A percentile compares a stretch with the other conserved stretches of the same genome.
Evolutionary conservation across 106 monocot species (phyloP).

Genomic region (Alisma plantagoaquatica): DNA sequence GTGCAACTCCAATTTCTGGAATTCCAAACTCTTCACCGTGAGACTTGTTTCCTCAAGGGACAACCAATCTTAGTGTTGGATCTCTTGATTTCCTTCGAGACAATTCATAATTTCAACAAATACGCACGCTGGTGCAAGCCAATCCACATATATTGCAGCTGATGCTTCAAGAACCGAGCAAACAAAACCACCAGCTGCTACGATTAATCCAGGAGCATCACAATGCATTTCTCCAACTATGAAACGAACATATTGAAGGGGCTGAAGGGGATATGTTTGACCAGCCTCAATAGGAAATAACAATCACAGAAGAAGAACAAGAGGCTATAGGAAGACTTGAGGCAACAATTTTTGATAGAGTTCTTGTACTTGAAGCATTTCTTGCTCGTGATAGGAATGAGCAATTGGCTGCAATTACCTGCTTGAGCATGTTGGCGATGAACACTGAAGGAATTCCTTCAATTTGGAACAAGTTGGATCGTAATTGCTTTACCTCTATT

Average conservation of each 20-base stretch:
- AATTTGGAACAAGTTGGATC: too few species aligned
- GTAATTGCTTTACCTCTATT: too few species aligned
- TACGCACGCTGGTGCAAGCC: slow-evolving; percentile 91
- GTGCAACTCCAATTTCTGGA: slow-evolving; percentile 28
- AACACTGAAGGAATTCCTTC: slow-evolving; percentile 69
- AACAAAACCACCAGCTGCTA: slow-evolving; percentile 83
- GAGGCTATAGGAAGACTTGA: slow-evolving; percentile 79
- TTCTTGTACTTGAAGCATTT: slow-evolving; percentile 80
- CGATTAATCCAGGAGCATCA: slow-evolving; percentile 93
- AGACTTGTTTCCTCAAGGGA: slow-evolving; percentile 86
- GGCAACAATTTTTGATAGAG: slow-evolving; percentile 88
- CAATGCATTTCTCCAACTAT: slow-evolving; percentile 85
- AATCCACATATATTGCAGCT: slow-evolving; percentile 96
- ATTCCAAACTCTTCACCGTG: slow-evolving; percentile 78
- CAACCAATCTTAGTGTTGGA: slow-evolving; percentile 50
- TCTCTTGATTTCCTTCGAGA: slow-evolving; percentile 87
- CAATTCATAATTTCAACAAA: slow-evolving; percentile 71
- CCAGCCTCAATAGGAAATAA: slow-evolving; percentile 73
- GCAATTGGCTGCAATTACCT: slow-evolving; percentile 92
- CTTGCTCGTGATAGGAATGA: slow-evolving; percentile 93
- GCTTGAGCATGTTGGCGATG: slow-evolving; percentile 80
- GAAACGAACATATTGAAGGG: slow-evolving; percentile 57
- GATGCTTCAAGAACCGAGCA: slow-evolving; percentile 93
- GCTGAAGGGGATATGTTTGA: slow-evolving; percentile 81
- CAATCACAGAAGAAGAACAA: slow-evolving; percentile 80